Base-by-base conservation (phyloP, 345 rosid genomes). In the Litchi chinensis region DNA sequence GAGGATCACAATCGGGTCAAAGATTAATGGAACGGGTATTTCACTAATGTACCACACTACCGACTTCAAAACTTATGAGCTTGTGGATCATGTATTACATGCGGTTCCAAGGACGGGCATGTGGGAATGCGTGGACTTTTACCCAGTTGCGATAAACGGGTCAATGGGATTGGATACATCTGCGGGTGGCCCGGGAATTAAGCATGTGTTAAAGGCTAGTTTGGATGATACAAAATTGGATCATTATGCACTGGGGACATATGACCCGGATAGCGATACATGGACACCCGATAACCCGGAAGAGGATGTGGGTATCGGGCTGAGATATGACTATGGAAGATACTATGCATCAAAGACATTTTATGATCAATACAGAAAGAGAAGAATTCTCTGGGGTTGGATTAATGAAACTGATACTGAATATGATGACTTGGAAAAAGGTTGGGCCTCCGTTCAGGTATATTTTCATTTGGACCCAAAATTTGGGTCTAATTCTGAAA, bases 41-140 rank as follows among this genome's bases (percentile, higher is more conserved):
- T 79, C 97, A 5, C 87, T 96, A 1, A 85, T 93, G 19, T 96
- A 94, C 79, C 81, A 90, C 82, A 96, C 99, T 0, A 79, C 86
- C 1, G 80, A 96, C 52, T 96, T 96, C 41, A 85, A 75, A 1
- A 76, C 86, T 0, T 94, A 59, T 75, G 79, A 85, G 72, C 78
- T 85, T 10, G 24, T 87, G 39, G 91, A 88, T 6, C 83, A 87
- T 8, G 40, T 84, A 37, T 81, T 96, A 81, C 97, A 96, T 76
- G 82, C 82, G 5, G 99, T 96, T 32, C 88, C 89, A 40, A 90
- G 91, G 18, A 96, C 98, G 10, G 98, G 99, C n/a, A 93, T 93
- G 99, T 96, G 99, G 99, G 99, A 96, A 87, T 96, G 97, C 39
- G 90, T 96, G 63, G 98, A 94, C 82, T 91, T 96, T 77, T 96